Conservation (phyloP, 805 yeast species). For the Priceomyces melissophilus region DNA sequence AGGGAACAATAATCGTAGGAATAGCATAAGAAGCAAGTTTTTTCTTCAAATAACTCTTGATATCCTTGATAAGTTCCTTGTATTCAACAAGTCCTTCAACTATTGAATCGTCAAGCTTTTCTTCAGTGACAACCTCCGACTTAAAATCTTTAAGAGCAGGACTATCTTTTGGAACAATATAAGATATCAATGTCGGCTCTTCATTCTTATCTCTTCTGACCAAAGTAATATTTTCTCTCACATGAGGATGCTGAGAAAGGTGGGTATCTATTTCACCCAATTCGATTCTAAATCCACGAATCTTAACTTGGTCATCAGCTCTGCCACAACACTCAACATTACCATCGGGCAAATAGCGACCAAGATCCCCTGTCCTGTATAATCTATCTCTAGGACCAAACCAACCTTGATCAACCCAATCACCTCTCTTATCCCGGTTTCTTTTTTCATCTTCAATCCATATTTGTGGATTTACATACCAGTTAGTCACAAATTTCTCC, state of each 20-base stretch:
- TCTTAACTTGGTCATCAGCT: slow-evolving; percentile 98
- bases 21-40: slow-evolving; percentile 91
- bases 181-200: slow-evolving; percentile 88
- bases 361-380: slow-evolving; percentile 96
- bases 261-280: slow-evolving; percentile 98
- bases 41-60: slow-evolving; percentile 74
- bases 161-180: slow-evolving; percentile 71
- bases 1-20: slow-evolving; percentile 87
- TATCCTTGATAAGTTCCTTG: slow-evolving; percentile 72
- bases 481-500: slow-evolving; percentile 83
- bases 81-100: slow-evolving; percentile 77
- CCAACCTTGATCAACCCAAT: slow-evolving; percentile 78
- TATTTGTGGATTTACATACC: slow-evolving; percentile 72
- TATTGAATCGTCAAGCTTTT: slow-evolving; percentile 54
- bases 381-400: slow-evolving; percentile 92
- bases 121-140: slow-evolving; percentile 39
- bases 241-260: slow-evolving; percentile 86
- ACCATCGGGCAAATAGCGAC: slow-evolving; percentile 95
- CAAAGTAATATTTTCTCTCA: slow-evolving; percentile 88
- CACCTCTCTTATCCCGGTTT: slow-evolving; percentile 39
- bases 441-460: slow-evolving; percentile 59
- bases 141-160: slow-evolving; percentile 48
- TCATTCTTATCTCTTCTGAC: slow-evolving; percentile 90
- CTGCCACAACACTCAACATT: slow-evolving; percentile 98
- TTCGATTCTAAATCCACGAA: slow-evolving; percentile 97